phyloP scores from a whole-genome alignment of 306 rosid genomes.

The Citrullus colocynthis region DNA sequence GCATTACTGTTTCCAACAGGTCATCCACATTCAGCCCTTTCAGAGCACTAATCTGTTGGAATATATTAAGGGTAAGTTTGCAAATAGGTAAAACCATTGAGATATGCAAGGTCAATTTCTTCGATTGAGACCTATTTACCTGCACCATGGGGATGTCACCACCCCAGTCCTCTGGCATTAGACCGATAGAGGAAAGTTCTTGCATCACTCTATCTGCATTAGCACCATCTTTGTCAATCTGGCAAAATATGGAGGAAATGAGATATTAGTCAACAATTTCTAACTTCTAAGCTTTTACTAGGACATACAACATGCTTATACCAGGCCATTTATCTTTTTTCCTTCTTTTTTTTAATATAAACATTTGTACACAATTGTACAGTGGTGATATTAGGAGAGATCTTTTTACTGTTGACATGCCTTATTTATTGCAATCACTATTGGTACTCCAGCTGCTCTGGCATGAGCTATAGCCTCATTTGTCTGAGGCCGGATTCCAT shows the following conservation, averaged over 20 bases:
- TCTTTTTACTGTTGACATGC: slow-evolving; percentile 27
- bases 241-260: slow-evolving; percentile 16
- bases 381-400: neutral
- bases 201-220: slow-evolving; percentile 94
- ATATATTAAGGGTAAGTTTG: slow-evolving; percentile 9
- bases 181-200: slow-evolving; percentile 86
- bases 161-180: slow-evolving; percentile 99
- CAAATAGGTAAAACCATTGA: neutral
- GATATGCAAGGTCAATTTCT: neutral
- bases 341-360: neutral
- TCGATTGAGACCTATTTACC: slow-evolving; percentile 34
- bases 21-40: slow-evolving; percentile 76
- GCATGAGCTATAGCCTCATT: slow-evolving; percentile 99
- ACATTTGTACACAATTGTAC: neutral
- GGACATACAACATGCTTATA: neutral
- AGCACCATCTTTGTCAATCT: slow-evolving; percentile 97
- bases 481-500: slow-evolving; percentile 97
- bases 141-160: slow-evolving; percentile 91
- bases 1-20: slow-evolving; percentile 89
- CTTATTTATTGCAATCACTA: slow-evolving; percentile 88
- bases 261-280: neutral
- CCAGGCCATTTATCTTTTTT: neutral
- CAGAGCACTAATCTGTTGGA: slow-evolving; percentile 82
- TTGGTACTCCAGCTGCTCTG: slow-evolving; percentile 92
- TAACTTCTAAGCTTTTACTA: neutral